Base-by-base conservation (phyloP, 352 stramenopile genomes). In the Phytophthora nicotianae region DNA sequence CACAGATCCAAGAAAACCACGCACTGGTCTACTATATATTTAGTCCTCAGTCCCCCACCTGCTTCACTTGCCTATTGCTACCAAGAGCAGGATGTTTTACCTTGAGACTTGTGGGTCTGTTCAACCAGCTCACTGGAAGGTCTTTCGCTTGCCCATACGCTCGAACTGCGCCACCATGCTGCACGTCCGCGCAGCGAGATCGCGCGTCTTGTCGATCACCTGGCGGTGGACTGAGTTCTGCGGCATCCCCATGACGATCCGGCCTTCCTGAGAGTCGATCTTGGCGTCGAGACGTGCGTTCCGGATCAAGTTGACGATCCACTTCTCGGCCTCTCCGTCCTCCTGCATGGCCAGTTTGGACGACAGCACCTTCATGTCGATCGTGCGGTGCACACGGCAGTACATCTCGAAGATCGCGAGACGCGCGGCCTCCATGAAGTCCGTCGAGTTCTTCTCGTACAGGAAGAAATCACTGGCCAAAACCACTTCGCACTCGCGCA, bases 401-500 rank as follows among this genome's bases (percentile, higher is more conserved):
- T 99, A 99, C 66, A 98, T 98, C 78, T 99, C 97, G 74, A 99
- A 99, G 58, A 99, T 98, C 78, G 98, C 97, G 14, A 99, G 86
- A 20, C 97, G 85, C 14, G 97, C 97, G 33, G 97, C 89, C 74
- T 99, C 97, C 96, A 99, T 99, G 62, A 99, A 99, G 62, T 97
- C 93, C n/a, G 83, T 94, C 72, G 98, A 97, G 70, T 98, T 98
- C 71, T 93, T 93, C 75, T 94, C 85, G 72, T 91, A 90, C 29
- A 99, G 80, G 78, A 99, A 99, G 69, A 99, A 99, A 69, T 99
- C 97, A 41, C 90, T 92, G 11, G 81, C 79, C 42, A 99, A 81
- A 55, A 99, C 96, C 43, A 96, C 83, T 71, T 98, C 93, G 71
- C 95, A 99, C 72, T 97, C 87, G 55, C 89, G 82, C 46, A 98